These are phyloP conservation scores for Pythium dissotocum DNA, from an alignment of 352 stramenopile genomes.

Conservation along the genomic window DNA sequence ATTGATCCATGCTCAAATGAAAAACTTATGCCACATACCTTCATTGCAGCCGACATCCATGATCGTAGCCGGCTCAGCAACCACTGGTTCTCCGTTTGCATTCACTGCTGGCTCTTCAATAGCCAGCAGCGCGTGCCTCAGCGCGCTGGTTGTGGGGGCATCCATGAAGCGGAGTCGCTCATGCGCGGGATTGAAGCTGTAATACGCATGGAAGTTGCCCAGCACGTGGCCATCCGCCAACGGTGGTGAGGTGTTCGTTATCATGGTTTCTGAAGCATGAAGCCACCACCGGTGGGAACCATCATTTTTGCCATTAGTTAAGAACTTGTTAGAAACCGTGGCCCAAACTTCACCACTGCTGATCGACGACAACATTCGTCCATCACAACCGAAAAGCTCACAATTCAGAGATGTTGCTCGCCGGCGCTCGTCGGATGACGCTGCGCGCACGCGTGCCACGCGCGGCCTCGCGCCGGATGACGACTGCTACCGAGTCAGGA, in stretches of 20 bases:
- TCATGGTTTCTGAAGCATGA: conserved; percentile 1
- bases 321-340: not conserved
- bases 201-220: conserved; percentile 86
- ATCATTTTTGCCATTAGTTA: not conserved
- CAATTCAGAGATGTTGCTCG: conserved; percentile 11
- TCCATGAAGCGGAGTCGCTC: conserved; percentile 81
- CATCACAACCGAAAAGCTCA: conserved; percentile 1
- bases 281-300: not conserved
- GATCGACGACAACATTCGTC: conserved; percentile 23
- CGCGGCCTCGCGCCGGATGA: conserved; percentile 33
- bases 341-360: conserved; percentile 3
- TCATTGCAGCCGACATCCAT: conserved; percentile 87
- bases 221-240: conserved; percentile 69
- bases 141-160: conserved; percentile 33
- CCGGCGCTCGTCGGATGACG: conserved; percentile 14
- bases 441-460: conserved; percentile 9
- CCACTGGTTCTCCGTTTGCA: conserved; percentile 13
- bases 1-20: not conserved
- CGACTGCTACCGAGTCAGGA: conserved; percentile 24
- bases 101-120: not conserved
- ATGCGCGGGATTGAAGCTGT: conserved; percentile 79
- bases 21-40: conserved; percentile 29
- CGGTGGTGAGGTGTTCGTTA: conserved; percentile 8
- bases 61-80: conserved; percentile 36
- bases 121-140: conserved; percentile 46